Conservation (phyloP, 805 yeast species). For the Naumovozyma baii region DNA sequence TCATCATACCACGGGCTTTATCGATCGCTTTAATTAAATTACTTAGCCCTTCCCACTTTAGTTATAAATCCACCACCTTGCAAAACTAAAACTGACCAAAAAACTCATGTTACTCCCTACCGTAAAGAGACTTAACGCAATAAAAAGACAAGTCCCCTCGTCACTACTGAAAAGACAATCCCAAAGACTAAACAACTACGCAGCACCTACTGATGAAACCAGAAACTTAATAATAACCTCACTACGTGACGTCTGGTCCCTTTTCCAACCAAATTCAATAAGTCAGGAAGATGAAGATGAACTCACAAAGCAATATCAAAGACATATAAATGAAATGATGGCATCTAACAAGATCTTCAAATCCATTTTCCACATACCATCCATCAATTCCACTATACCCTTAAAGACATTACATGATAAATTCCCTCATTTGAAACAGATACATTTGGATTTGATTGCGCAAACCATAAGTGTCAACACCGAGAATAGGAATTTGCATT, state of each 20-base stretch:
- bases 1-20: too few relatives aligned
- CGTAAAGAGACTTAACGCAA: not conserved
- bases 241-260: slow-evolving; percentile 17
- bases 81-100: too few relatives aligned
- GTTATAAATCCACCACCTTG: too few relatives aligned
- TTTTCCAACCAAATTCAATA: slow-evolving; percentile 18
- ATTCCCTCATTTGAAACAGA: slow-evolving; percentile 7
- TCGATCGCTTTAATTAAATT: too few relatives aligned
- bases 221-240: slow-evolving; percentile 10
- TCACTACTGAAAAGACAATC: slow-evolving; percentile 17
- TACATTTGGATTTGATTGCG: slow-evolving; percentile 15
- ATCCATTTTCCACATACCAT: slow-evolving; percentile 8
- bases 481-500: slow-evolving; percentile 31
- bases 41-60: too few relatives aligned
- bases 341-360: slow-evolving; percentile 10
- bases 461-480: slow-evolving; percentile 15
- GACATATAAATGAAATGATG: slow-evolving; percentile 9
- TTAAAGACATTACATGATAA: slow-evolving; percentile 3
- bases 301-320: slow-evolving; percentile 4
- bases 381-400: slow-evolving; percentile 1
- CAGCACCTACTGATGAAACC: slow-evolving; percentile 1
- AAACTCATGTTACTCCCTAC: not conserved
- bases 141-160: slow-evolving; percentile 6
- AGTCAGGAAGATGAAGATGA: slow-evolving; percentile 22
- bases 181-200: slow-evolving; percentile 9